These are phyloP conservation scores for Coelastrella sp. DNA, from an alignment of 139 green algal species.

Conservation along the genomic window DNA sequence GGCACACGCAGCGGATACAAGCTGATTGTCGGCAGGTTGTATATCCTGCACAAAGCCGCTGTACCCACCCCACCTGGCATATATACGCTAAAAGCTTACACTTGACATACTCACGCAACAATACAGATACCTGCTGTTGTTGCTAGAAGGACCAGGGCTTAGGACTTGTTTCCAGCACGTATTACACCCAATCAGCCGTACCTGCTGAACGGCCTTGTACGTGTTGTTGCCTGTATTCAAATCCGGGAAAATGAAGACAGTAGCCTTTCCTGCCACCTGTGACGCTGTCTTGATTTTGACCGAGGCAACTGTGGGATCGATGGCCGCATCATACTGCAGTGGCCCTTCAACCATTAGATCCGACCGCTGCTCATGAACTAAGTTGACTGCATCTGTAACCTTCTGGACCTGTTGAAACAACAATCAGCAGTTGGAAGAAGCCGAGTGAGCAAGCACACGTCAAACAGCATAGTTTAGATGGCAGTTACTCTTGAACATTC, in stretches of 20 bases:
- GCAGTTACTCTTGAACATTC: too few species aligned
- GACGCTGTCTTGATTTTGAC: constrained; percentile 83
- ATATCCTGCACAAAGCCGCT: too few species aligned
- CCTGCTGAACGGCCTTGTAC: constrained; percentile 85
- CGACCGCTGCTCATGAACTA: constrained; percentile 70
- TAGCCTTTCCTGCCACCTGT: constrained; percentile 87
- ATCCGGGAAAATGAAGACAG: constrained; percentile 93
- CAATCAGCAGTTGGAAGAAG: too few species aligned
- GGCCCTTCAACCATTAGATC: constrained; percentile 87
- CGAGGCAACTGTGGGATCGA: constrained; percentile 80
- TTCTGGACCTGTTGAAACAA: constrained; percentile 68
- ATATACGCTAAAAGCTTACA: too few species aligned
- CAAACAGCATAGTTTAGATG: too few species aligned
- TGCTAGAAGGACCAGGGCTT: too few species aligned
- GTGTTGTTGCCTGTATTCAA: constrained; percentile 94
- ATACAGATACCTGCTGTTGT: too few species aligned
- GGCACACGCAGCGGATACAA: too few species aligned
- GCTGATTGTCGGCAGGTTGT: too few species aligned
- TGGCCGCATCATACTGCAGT: constrained; percentile 91
- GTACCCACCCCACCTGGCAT: too few species aligned
- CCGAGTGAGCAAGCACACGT: too few species aligned
- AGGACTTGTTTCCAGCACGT: neutral
- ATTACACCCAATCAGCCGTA: neutral
- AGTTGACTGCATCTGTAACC: constrained; percentile 78
- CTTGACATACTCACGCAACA: too few species aligned